Evolutionary conservation across 164 flowering plant genomes (phyloP), one percentile per base, ranked within the genome.

Genomic region (Warburgia ugandensis): DNA sequence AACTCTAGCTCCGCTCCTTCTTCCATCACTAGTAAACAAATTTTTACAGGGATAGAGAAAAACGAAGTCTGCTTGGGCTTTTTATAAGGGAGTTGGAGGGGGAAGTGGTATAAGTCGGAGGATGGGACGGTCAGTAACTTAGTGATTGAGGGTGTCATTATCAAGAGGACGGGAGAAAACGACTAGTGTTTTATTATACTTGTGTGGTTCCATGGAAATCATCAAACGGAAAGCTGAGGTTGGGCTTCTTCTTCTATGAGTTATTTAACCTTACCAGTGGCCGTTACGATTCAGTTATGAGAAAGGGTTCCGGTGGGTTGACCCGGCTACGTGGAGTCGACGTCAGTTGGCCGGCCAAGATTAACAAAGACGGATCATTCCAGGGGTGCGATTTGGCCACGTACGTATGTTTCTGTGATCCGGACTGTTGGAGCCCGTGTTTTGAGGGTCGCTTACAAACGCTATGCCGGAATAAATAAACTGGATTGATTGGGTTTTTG

Each of bases 151-250:
- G 43, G 33, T 25, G 55, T 60, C 39, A 5, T n/a, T 23, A 28
- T 60, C 58, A 60, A 1, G 17, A 27, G 3, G n/a, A 29, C 29
- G 29, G 29, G 13, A 3, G n/a, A 28, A 22, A 25, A 13, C n/a
- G 19, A 42, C 7, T 17, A 32, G 31, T 32, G 39, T 20, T 27
- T 50, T 14, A 30, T n/a, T n/a, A n/a, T n/a, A n/a, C n/a, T n/a
- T n/a, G 29, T 11, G n/a, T 26, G 6, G 29, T 27, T 49, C 36
- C 60, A 33, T 62, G 37, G 57, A 45, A 50, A 50, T 56, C 48
- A 62, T 56, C 66, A 30, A 50, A 35, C 5, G 14, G 61, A 62
- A 23, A 56, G 66, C 47, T 62, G 47, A 45, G 66, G 45, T 41
- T 43, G 29, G 17, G 13, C 35, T 12, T 19, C n/a, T n/a, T n/a